Base-by-base conservation (phyloP, 2,329 filamentous ascomycete genomes). In the Pseudocercospora pini-densiflorae region DNA sequence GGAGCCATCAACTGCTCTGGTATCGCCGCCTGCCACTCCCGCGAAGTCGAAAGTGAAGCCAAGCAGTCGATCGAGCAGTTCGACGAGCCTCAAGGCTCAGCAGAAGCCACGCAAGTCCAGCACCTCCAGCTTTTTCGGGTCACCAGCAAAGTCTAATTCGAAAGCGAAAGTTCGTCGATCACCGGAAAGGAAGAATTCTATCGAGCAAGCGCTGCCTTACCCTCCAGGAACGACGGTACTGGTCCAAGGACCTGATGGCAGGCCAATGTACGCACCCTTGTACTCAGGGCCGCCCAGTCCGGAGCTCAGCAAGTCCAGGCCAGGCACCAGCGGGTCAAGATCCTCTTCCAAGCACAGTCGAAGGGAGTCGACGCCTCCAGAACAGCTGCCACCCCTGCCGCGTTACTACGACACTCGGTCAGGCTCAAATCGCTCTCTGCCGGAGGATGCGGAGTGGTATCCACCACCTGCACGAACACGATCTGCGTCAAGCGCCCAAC, bases 211-310 rank as follows among this genome's bases (percentile, higher is more conserved):
- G 16, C 58, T 70, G 1, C 63, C 70, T 57, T 71, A 72, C 53
- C 54, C 69, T 12, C 55, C 65, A 6, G 51, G 29, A 10, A 51
- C 72, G 31, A 43, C 55, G 33, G 55, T 58, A 8, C 19, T 85
- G 70, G 74, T 86, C 23, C 78, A 80, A 64, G 81, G 83, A 16
- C 79, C 82, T 43, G 83, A 85, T 71, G 82, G 84, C 61, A 76
- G 80, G 63, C 77, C 80, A 2, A 76, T 81, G 8, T 85, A 83
- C 67, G 74, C 80, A 6, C 75, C 75, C 1, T 57, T 76, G 10
- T 73, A 74, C 61, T 75, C 75, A 55, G 70, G 71, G 24, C 73
- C 72, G 23, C 70, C 73, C n/a, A 73, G 70, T 33, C 73, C 70
- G 10, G 72, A 71, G 36, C 57, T 65, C 43, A 45, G 24, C 70